Conservation (phyloP, 352 stramenopile genomes). For the Sclerospora graminicola region DNA sequence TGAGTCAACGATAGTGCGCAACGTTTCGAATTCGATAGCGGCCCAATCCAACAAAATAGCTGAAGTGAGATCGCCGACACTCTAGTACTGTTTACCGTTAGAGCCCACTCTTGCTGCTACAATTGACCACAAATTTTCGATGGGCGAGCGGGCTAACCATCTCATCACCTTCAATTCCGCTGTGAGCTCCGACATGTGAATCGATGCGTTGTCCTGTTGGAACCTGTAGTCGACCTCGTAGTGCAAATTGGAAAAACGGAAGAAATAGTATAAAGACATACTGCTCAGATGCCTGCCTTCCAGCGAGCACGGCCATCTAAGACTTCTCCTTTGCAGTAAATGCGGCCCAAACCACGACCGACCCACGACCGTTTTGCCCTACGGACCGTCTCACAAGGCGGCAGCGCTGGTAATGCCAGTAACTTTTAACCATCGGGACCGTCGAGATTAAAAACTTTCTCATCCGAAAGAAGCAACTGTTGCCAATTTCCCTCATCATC, state of each 20-base stretch:
- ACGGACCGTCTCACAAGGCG: neutral
- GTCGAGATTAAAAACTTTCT: neutral
- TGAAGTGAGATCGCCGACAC: neutral
- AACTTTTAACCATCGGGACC: neutral
- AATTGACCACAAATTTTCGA: neutral
- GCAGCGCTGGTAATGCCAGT: neutral
- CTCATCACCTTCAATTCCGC: neutral
- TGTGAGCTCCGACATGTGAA: neutral
- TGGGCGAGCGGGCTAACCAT: neutral
- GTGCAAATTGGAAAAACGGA: neutral
- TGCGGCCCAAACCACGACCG: neutral
- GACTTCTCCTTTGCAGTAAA: no score
- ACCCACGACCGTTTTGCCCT: neutral
- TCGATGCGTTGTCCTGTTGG: neutral
- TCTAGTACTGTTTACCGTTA: neutral
- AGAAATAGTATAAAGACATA: neutral
- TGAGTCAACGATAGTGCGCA: neutral
- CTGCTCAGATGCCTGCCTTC: neutral
- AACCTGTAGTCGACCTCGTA: neutral
- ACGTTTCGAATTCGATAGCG: neutral
- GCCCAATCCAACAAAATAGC: neutral
- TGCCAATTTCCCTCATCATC: neutral
- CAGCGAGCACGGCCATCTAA: no score
- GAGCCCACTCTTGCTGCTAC: neutral
- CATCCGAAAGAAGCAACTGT: neutral